Evolutionary conservation across 352 stramenopile species (phyloP).

Genomic region (Phytophthora boehmeriae): DNA sequence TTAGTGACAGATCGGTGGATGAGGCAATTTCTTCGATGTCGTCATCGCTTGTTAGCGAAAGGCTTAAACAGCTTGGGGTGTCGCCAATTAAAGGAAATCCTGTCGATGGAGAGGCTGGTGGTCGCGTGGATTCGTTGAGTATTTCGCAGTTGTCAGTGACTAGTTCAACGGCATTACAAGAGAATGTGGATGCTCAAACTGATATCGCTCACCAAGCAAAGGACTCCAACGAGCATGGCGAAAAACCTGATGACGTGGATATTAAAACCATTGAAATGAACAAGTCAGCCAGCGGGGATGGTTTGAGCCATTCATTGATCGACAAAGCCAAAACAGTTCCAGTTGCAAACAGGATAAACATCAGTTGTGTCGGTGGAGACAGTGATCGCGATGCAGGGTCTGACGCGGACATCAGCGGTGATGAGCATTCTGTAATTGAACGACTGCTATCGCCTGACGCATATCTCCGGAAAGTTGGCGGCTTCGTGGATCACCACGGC

Average conservation of each 20-base stretch:
- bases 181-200: slow-evolving; percentile 6
- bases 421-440: slow-evolving; percentile 21
- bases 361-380: slow-evolving; percentile 17
- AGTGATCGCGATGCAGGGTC: slow-evolving; percentile 10
- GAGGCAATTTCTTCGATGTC: slow-evolving; percentile 73
- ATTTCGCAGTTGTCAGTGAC: slow-evolving; percentile 11
- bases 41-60: slow-evolving; percentile 49
- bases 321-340: not conserved
- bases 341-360: not conserved
- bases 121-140: not conserved
- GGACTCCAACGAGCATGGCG: not conserved
- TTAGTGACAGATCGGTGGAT: slow-evolving; percentile 47
- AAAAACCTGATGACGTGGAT: slow-evolving; percentile 3
- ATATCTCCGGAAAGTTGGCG: slow-evolving; percentile 52
- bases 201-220: slow-evolving; percentile 10
- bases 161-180: not conserved
- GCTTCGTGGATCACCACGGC: slow-evolving; percentile 53
- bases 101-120: slow-evolving; percentile 4
- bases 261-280: slow-evolving; percentile 4
- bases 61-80: slow-evolving; percentile 9
- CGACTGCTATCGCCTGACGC: slow-evolving; percentile 48
- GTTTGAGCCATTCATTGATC: slow-evolving; percentile 18
- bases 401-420: slow-evolving; percentile 12
- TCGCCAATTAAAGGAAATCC: slow-evolving; percentile 2
- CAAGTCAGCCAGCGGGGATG: slow-evolving; percentile 17